phyloP scores from a whole-genome alignment of 305 asterid genomes.

The Rubia peregrina region DNA sequence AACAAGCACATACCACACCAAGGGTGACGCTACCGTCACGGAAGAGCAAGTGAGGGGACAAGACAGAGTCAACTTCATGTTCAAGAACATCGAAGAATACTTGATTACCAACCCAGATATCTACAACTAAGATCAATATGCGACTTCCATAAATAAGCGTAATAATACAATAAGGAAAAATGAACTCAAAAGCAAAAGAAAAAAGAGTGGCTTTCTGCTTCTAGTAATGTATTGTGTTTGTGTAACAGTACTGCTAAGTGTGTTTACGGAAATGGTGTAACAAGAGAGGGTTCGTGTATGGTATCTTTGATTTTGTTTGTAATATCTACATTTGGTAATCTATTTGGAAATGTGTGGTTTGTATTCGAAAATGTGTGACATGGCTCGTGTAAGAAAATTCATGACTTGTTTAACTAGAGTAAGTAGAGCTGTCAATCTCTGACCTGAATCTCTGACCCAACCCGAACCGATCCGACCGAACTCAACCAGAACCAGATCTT shows the following conservation, averaged over 20 bases:
- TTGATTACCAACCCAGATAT: neutral
- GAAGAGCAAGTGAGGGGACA: neutral
- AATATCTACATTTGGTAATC: neutral
- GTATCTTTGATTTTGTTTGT: neutral
- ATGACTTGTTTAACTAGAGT: no score
- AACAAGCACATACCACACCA: neutral
- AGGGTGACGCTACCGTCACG: neutral
- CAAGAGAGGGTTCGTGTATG: neutral
- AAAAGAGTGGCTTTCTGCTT: neutral
- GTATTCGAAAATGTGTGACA: no score
- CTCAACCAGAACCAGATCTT: no score
- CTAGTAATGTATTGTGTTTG: neutral
- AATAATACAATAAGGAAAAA: neutral
- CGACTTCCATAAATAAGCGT: neutral
- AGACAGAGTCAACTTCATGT: neutral
- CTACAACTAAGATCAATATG: neutral
- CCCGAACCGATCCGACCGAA: no score
- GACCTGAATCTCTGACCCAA: no score
- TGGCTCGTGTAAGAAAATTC: neutral
- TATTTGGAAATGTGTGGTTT: neutral
- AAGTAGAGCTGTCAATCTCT: no score
- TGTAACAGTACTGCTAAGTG: no score
- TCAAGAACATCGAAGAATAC: slow-evolving; percentile 3
- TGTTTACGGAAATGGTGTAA: no score
- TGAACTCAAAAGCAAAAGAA: neutral